Evolutionary conservation across 352 stramenopile genomes (phyloP).

Genomic region (Vaucheria bursata): DNA sequence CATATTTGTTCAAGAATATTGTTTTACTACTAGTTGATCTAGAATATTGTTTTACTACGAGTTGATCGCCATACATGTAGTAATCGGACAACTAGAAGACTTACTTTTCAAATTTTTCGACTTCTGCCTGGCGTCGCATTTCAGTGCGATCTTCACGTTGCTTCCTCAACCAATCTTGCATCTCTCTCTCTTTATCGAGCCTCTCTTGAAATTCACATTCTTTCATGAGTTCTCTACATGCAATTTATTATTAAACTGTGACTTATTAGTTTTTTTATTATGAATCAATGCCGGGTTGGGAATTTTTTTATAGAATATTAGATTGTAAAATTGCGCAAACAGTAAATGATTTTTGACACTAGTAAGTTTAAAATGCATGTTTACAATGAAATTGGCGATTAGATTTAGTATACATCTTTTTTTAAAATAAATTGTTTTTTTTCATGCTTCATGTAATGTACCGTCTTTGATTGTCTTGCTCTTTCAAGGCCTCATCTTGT

Average conservation of each 20-base stretch:
- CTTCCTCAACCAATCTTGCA: constrained; percentile 38
- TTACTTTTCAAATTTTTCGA: constrained; percentile 16
- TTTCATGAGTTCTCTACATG: constrained; percentile 15
- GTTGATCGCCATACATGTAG: background rate
- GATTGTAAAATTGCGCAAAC: background rate
- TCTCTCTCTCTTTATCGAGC: constrained; percentile 27
- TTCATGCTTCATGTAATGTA: background rate
- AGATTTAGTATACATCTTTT: background rate
- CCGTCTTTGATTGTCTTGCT: background rate
- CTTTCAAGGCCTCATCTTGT: constrained; percentile 17
- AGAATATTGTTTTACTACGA: constrained; percentile 12
- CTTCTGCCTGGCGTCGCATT: constrained; percentile 19
- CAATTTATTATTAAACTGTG: background rate
- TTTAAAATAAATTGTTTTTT: background rate
- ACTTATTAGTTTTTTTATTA: background rate
- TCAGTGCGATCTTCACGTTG: constrained; percentile 30
- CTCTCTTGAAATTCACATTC: constrained; percentile 29
- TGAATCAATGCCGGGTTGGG: background rate
- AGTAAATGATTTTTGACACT: background rate
- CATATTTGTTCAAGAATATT: background rate
- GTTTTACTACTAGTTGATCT: constrained; percentile 12
- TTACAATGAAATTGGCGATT: background rate
- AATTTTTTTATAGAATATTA: background rate
- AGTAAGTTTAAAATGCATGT: background rate
- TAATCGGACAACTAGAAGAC: background rate